Evolutionary conservation across 2,329 filamentous ascomycete species (phyloP).

Genomic region (Madurella mycetomatis): DNA sequence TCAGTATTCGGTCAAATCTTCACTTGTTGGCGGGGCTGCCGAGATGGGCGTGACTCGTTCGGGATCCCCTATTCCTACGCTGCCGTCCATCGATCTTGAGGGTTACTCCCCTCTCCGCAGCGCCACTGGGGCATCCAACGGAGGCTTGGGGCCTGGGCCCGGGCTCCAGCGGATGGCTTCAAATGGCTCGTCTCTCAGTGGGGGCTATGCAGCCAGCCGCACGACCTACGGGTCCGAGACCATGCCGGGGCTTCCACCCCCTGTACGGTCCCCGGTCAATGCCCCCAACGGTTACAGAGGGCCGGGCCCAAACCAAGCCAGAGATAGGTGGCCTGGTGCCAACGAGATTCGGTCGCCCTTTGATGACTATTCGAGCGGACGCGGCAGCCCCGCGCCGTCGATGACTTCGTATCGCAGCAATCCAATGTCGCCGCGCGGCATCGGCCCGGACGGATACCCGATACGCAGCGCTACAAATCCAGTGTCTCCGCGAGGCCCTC

Average conservation of each 20-base stretch:
- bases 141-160: constrained; percentile 23
- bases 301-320: constrained; percentile 8
- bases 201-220: constrained; percentile 25
- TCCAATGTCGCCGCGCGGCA: constrained; percentile 11
- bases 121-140: constrained; percentile 26
- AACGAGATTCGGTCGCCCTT: constrained; percentile 9
- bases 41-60: constrained; percentile 29
- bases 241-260: constrained; percentile 27
- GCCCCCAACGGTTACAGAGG: constrained; percentile 19
- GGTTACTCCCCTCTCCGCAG: constrained; percentile 22
- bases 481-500: constrained; percentile 23
- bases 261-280: constrained; percentile 24
- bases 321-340: constrained; percentile 5
- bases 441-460: constrained; percentile 7
- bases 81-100: constrained; percentile 20
- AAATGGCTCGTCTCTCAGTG: constrained; percentile 23
- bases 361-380: constrained; percentile 24
- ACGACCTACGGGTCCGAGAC: constrained; percentile 25
- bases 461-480: constrained; percentile 30
- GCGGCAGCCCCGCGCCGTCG: constrained; percentile 32
- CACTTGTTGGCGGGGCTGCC: constrained; percentile 31
- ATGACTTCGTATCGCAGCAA: constrained; percentile 21
- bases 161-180: constrained; percentile 27
- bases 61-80: constrained; percentile 28
- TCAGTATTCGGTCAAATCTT: constrained; percentile 28